Evolutionary conservation across 177 flowering plant species (phyloP), one percentile per base, ranked within the genome.

Genomic region (Tripterygium wilfordii): DNA sequence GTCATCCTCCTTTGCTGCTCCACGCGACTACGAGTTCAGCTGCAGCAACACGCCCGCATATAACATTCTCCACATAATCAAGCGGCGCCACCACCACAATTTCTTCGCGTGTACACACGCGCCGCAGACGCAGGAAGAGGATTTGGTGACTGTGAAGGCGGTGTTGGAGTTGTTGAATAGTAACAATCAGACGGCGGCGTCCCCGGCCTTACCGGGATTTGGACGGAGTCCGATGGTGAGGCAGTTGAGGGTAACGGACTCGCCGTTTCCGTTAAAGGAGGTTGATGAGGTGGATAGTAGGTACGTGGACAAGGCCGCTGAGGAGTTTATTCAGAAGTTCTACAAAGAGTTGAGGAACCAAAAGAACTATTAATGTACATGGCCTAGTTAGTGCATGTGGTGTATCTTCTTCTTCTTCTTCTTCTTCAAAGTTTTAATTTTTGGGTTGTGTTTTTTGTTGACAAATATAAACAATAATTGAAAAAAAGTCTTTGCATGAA

Each of bases 181-280:
- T 36, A 29, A 47, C 27, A 42, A 41, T 10, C 41, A 28, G 28
- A 46, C 30, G 10, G 42, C 25, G 53, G 63, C 78, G 3, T 71
- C 80, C 0, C 83, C 77, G 14, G 53, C 55, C 24, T 28, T 68
- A 15, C 75, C 78, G 0, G 77, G 81, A 33, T 75, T 76, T 17
- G 86, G 85, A 13, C 54, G 56, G 60, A 74, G 76, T 37, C 82
- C 87, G 7, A 27, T 61, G 54, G 85, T 67, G 1, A 59, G 85
- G 69, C 89, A 71, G 69, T 51, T 87, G 45, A 74, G 96, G 75
- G 64, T 86, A 44, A 88, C 85, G 17, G 98, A 90, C 69, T 89
- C 95, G 20, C 95, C 95, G 16, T 86, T 75, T 48, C 86, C 88
- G 21, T 29, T 83, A 23, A 54, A 33, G 17, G 67, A 73, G 8